Conservation (phyloP, 805 yeast genomes). For the Clavispora fructus region DNA sequence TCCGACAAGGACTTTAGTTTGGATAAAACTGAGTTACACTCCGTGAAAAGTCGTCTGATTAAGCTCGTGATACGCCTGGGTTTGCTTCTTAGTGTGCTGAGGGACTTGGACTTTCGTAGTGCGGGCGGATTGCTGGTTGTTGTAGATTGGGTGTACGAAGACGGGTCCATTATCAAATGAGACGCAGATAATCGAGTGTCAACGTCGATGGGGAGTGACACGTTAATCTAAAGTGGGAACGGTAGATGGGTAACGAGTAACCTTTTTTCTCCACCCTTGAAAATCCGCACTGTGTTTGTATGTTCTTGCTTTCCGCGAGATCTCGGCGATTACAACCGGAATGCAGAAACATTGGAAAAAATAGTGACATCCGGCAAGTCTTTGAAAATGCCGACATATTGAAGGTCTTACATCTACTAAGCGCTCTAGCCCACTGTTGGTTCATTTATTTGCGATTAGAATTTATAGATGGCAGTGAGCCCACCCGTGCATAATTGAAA, state of each 20-base stretch:
- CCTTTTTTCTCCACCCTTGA: neutral
- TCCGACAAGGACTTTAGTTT: constrained; percentile 42
- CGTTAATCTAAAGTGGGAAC: neutral
- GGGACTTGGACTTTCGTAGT: constrained; percentile 3
- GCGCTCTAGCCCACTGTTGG: too few relatives aligned
- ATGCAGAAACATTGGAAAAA: neutral
- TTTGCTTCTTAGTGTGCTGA: constrained; percentile 4
- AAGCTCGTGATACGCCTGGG: constrained; percentile 17
- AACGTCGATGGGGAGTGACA: neutral
- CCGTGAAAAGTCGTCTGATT: constrained; percentile 34
- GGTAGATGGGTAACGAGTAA: neutral
- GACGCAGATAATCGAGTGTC: neutral
- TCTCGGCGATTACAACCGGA: neutral
- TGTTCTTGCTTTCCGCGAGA: neutral
- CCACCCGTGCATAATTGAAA: too few relatives aligned
- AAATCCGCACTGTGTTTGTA: neutral
- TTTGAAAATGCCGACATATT: too few relatives aligned
- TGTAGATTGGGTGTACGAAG: constrained; percentile 9
- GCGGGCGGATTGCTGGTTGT: constrained; percentile 7
- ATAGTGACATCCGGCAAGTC: too few relatives aligned
- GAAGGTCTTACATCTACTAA: too few relatives aligned
- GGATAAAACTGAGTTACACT: constrained; percentile 30
- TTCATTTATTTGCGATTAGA: too few relatives aligned
- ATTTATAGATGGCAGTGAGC: too few relatives aligned
- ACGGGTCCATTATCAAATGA: constrained; percentile 6